These are phyloP conservation scores for Agrostemma githago DNA, from an alignment of 148 eudicot species.

Conservation along the genomic window DNA sequence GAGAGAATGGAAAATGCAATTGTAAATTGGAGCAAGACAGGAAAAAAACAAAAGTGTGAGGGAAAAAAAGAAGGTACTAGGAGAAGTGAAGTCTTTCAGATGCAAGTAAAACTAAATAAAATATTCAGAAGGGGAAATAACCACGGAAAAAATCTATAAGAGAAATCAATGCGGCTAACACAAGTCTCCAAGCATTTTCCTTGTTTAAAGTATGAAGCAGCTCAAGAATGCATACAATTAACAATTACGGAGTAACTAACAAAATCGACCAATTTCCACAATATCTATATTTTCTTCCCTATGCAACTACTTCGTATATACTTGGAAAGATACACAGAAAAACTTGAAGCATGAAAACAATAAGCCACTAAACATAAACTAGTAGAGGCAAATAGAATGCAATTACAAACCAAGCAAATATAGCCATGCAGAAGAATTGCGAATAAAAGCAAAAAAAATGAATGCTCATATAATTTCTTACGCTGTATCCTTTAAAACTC, in stretches of 20 bases:
- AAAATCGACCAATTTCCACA: not conserved
- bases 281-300: not conserved
- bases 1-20: not conserved
- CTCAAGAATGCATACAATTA: not conserved
- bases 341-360: not conserved
- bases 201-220: not conserved
- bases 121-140: no score
- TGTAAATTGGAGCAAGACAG: not conserved
- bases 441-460: constrained; percentile 6
- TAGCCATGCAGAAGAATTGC: not conserved
- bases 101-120: no score
- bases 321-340: not conserved
- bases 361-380: not conserved
- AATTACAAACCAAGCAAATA: not conserved
- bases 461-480: constrained; percentile 26
- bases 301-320: not conserved
- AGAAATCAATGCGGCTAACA: no score
- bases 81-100: no score
- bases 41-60: not conserved
- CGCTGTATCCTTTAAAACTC: constrained; percentile 37
- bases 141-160: no score
- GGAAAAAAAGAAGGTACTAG: not conserved
- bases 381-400: not conserved
- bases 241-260: not conserved
- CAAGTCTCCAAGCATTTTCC: not conserved